These are phyloP conservation scores for Dendrostoma leiphaemia DNA, from an alignment of 2,329 filamentous ascomycete genomes.

Conservation along the genomic window DNA sequence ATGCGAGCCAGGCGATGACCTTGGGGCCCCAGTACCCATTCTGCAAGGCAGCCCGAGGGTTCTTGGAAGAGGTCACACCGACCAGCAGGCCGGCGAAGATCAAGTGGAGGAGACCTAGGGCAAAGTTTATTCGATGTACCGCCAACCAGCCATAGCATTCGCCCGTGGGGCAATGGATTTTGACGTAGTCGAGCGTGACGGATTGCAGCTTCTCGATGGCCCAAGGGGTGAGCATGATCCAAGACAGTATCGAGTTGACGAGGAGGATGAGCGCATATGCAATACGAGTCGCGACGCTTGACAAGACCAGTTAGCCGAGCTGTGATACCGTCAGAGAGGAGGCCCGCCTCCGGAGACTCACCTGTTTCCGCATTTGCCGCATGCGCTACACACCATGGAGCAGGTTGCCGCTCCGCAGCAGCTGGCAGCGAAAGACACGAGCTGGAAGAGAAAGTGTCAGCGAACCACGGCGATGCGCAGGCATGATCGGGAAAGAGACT, in stretches of 20 bases:
- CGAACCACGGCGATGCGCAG: background rate
- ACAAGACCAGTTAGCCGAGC: constrained; percentile 18
- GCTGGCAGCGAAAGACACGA: constrained; percentile 77
- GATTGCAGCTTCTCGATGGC: constrained; percentile 94
- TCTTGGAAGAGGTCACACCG: constrained; percentile 82
- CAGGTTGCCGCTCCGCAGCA: constrained; percentile 97
- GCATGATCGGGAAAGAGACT: constrained; percentile 32
- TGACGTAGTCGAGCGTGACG: constrained; percentile 91
- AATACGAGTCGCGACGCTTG: constrained; percentile 91
- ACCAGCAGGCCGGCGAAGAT: constrained; percentile 81
- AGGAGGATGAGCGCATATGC: constrained; percentile 91
- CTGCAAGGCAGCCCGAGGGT: constrained; percentile 83
- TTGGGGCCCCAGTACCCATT: constrained; percentile 99
- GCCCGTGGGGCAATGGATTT: constrained; percentile 86
- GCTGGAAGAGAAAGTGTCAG: constrained; percentile 40
- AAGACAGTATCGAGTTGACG: constrained; percentile 93
- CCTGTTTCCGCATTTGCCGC: constrained; percentile 97
- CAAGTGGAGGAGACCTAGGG: constrained; percentile 89
- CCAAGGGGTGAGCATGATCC: constrained; percentile 99
- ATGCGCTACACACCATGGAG: constrained; percentile 91
- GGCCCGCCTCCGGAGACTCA: constrained; percentile 34
- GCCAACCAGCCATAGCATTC: constrained; percentile 95
- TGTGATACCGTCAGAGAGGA: constrained; percentile 6
- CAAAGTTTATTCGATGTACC: constrained; percentile 97
- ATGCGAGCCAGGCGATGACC: constrained; percentile 80